These are phyloP conservation scores for Nemania sp. DNA, from an alignment of 2,329 filamentous ascomycete species.

Conservation along the genomic window DNA sequence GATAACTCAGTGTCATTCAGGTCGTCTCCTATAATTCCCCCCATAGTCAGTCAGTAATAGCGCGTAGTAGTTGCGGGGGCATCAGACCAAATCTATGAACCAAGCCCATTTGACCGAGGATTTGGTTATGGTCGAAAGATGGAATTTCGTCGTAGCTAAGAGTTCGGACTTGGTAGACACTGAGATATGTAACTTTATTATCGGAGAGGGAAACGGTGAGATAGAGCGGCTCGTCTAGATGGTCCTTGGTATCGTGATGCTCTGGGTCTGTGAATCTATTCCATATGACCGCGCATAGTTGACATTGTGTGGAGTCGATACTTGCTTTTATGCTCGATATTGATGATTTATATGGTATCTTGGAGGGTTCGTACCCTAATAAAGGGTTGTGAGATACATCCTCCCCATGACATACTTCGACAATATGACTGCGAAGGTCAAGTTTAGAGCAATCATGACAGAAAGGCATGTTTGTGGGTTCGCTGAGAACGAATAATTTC, in stretches of 20 bases:
- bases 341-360: constrained; percentile 7
- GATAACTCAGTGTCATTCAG: not conserved
- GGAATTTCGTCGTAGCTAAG: not conserved
- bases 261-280: not conserved
- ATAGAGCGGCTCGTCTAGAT: not conserved
- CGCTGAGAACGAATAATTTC: not conserved
- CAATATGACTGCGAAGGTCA: not conserved
- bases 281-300: constrained; percentile 1
- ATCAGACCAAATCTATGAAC: constrained; percentile 7
- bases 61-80: not conserved
- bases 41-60: not conserved
- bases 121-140: constrained; percentile 5
- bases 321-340: not conserved
- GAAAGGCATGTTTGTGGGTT: not conserved
- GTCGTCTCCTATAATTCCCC: constrained; percentile 1
- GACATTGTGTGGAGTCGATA: constrained; percentile 1
- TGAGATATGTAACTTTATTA: not conserved
- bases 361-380: not conserved
- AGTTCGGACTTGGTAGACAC: not conserved
- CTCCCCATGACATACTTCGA: not conserved
- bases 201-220: constrained; percentile 5
- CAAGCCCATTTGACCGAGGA: not conserved
- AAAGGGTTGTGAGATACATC: constrained; percentile 3
- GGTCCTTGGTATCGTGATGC: constrained; percentile 1
- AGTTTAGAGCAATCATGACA: constrained; percentile 4